phyloP scores from a whole-genome alignment of 306 rosid genomes.

The Lablab purpureus region DNA sequence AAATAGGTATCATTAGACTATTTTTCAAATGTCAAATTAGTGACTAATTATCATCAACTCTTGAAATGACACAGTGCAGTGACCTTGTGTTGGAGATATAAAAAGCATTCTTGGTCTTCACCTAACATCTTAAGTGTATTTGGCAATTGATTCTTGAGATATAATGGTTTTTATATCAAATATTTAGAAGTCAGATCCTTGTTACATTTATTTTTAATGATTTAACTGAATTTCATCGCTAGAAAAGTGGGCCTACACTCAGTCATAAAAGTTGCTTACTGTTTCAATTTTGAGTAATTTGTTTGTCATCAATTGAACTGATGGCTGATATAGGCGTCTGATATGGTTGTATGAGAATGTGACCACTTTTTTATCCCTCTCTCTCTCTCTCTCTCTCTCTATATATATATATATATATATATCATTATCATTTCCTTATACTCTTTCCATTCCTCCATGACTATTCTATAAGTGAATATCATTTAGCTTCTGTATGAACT shows the following conservation, averaged over 20 bases:
- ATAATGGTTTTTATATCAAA: slow-evolving; percentile 2
- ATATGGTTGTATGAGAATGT: slow-evolving; percentile 21
- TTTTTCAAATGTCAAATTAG: slow-evolving; percentile 33
- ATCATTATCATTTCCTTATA: slow-evolving; percentile 23
- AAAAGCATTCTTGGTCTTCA: slow-evolving; percentile 12
- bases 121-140: neutral
- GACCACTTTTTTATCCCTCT: neutral
- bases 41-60: slow-evolving; percentile 28
- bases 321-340: slow-evolving; percentile 7
- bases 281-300: slow-evolving; percentile 16
- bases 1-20: slow-evolving; percentile 10
- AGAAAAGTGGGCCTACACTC: slow-evolving; percentile 24
- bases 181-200: neutral
- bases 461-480: slow-evolving; percentile 19
- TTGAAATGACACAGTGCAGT: slow-evolving; percentile 33
- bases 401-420: too few relatives aligned
- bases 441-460: neutral
- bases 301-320: neutral
- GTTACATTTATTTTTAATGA: neutral
- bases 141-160: slow-evolving; percentile 23
- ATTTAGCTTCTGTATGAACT: slow-evolving; percentile 26
- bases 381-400: slow-evolving; percentile 33
- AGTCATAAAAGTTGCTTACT: slow-evolving; percentile 1
- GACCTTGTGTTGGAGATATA: slow-evolving; percentile 22
- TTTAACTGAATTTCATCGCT: neutral